These are phyloP conservation scores for Fagus sylvatica DNA, from an alignment of 306 rosid species.

Conservation along the genomic window DNA sequence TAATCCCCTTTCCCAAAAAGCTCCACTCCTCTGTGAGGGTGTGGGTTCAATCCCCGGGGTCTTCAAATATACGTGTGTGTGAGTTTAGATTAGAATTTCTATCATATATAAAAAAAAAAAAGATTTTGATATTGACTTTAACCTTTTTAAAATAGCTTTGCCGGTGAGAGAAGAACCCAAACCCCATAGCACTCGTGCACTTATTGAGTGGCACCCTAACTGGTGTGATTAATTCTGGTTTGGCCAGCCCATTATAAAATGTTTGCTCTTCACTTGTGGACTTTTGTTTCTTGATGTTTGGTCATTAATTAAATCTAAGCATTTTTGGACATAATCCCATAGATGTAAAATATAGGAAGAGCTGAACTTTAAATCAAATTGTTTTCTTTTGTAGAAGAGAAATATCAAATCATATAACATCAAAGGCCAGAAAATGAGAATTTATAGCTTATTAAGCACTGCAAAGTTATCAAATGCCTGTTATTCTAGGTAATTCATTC, in stretches of 20 bases:
- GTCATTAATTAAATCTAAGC: background rate
- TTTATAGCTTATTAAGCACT: background rate
- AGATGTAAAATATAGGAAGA: background rate
- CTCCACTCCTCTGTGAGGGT: too few relatives aligned
- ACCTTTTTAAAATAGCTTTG: too few relatives aligned
- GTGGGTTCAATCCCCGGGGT: too few relatives aligned
- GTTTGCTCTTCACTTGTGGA: background rate
- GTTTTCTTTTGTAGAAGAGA: background rate
- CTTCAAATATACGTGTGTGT: too few relatives aligned
- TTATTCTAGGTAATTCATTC: background rate
- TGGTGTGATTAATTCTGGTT: background rate
- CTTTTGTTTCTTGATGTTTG: background rate
- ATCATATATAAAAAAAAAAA: too few relatives aligned
- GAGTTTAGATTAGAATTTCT: too few relatives aligned
- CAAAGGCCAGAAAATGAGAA: background rate
- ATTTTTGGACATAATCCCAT: background rate
- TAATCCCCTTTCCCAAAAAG: too few relatives aligned
- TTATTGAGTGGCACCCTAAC: background rate
- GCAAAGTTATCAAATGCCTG: background rate
- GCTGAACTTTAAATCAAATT: background rate
- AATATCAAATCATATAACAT: background rate
- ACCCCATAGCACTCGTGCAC: background rate
- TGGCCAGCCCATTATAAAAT: background rate
- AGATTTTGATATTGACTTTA: too few relatives aligned
- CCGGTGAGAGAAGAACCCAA: too few relatives aligned